These are phyloP conservation scores for Monosporascus sp. DNA, from an alignment of 2,329 filamentous ascomycete genomes.

Conservation along the genomic window DNA sequence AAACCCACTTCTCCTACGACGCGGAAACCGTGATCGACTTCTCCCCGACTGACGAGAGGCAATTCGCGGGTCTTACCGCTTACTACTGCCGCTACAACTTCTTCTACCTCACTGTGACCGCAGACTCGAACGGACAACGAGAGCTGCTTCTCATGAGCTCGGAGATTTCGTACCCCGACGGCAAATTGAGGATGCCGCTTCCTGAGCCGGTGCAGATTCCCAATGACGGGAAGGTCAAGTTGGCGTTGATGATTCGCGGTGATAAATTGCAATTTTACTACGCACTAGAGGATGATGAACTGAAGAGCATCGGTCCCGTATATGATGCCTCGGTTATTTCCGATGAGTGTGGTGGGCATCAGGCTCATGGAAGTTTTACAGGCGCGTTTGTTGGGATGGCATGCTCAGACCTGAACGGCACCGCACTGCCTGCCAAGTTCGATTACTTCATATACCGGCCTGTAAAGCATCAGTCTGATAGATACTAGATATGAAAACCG, in stretches of 20 bases:
- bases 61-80: slow-evolving; percentile 55
- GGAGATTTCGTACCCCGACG: slow-evolving; percentile 50
- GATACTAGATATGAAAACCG: slow-evolving; percentile 37
- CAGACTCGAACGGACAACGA: slow-evolving; percentile 48
- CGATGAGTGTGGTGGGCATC: slow-evolving; percentile 59
- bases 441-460: slow-evolving; percentile 49
- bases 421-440: slow-evolving; percentile 40
- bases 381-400: slow-evolving; percentile 55
- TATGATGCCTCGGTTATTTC: slow-evolving; percentile 55
- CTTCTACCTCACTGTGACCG: slow-evolving; percentile 57
- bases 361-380: slow-evolving; percentile 58
- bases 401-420: slow-evolving; percentile 51
- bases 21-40: slow-evolving; percentile 53
- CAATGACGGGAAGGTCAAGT: slow-evolving; percentile 46
- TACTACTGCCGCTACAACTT: slow-evolving; percentile 63
- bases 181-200: slow-evolving; percentile 39
- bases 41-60: slow-evolving; percentile 50
- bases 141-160: slow-evolving; percentile 54
- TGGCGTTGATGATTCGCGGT: slow-evolving; percentile 48
- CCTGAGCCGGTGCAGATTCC: slow-evolving; percentile 43
- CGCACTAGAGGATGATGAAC: slow-evolving; percentile 38
- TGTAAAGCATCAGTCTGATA: slow-evolving; percentile 39
- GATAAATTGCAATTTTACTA: slow-evolving; percentile 52
- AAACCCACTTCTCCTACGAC: slow-evolving; percentile 56
- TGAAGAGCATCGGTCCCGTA: slow-evolving; percentile 48